A percentile compares a stretch with the other conserved stretches of the same genome.
Evolutionary conservation across 345 rosid species (phyloP).

Genomic region (Turnera subulata): DNA sequence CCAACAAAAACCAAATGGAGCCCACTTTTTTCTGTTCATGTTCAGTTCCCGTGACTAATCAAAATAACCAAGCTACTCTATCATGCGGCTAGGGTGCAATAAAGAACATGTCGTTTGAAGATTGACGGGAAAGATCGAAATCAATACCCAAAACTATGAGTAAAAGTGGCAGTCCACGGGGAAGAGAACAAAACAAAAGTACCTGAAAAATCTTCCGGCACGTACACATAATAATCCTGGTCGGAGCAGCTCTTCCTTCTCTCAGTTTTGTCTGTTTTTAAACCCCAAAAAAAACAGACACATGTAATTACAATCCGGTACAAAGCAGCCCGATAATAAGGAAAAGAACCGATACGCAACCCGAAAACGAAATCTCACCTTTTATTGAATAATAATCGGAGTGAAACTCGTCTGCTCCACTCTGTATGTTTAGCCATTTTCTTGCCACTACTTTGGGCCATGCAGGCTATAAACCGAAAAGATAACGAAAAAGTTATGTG

Average conservation of each 20-base stretch:
- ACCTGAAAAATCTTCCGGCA: slow-evolving; percentile 67
- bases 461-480: slow-evolving; percentile 44
- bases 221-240: slow-evolving; percentile 39
- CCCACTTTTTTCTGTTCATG: too few relatives aligned
- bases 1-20: too few relatives aligned
- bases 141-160: neutral
- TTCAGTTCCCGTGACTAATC: slow-evolving; percentile 15
- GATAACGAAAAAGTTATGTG: neutral
- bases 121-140: slow-evolving; percentile 5
- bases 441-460: slow-evolving; percentile 72
- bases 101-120: neutral
- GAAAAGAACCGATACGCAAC: neutral
- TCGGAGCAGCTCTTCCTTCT: slow-evolving; percentile 79
- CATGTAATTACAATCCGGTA: neutral
- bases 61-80: slow-evolving; percentile 20
- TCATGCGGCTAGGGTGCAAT: slow-evolving; percentile 22
- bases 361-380: slow-evolving; percentile 37
- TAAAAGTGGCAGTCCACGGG: neutral
- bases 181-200: neutral
- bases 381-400: slow-evolving; percentile 52
- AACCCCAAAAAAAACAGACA: neutral
- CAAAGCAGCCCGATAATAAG: neutral
- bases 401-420: slow-evolving; percentile 61
- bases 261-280: slow-evolving; percentile 27
- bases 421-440: slow-evolving; percentile 80